Conservation (phyloP, 352 stramenopile genomes). For the Globisporangium irregulare region DNA sequence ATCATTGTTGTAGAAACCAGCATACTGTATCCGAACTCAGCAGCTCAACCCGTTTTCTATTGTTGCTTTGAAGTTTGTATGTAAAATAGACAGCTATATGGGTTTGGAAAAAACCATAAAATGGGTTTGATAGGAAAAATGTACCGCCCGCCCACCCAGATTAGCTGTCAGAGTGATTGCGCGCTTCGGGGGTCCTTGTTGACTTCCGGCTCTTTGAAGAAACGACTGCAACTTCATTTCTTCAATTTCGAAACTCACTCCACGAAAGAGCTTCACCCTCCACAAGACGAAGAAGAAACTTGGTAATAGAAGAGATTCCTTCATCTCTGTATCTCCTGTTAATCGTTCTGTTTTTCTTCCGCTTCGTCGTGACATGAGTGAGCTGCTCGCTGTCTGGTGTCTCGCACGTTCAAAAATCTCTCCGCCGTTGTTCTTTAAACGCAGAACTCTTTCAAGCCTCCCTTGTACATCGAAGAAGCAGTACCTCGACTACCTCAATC, state of each 20-base stretch:
- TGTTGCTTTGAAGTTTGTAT: not conserved
- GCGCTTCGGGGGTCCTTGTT: too few species aligned
- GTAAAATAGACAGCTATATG: not conserved
- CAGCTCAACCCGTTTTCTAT: not conserved
- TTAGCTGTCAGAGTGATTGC: too few species aligned
- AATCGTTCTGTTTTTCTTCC: not conserved
- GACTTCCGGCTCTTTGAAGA: too few species aligned
- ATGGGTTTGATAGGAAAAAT: not conserved
- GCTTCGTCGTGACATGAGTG: not conserved
- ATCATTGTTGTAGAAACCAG: not conserved
- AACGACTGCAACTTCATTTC: too few species aligned
- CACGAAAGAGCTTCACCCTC: too few species aligned
- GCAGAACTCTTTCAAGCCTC: not conserved
- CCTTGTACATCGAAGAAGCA: not conserved
- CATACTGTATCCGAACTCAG: not conserved
- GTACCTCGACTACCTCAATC: constrained; percentile 43
- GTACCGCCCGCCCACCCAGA: not conserved
- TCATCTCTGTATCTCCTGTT: not conserved
- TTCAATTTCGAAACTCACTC: too few species aligned
- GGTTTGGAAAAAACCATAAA: not conserved
- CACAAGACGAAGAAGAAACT: not conserved
- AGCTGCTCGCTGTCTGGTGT: not conserved
- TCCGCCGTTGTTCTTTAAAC: not conserved
- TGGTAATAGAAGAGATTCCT: not conserved
- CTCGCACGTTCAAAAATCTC: not conserved